Evolutionary conservation across 2,329 filamentous ascomycete species (phyloP), one percentile per base, ranked within the genome.

Genomic region (Aspergillus spinulosporus): DNA sequence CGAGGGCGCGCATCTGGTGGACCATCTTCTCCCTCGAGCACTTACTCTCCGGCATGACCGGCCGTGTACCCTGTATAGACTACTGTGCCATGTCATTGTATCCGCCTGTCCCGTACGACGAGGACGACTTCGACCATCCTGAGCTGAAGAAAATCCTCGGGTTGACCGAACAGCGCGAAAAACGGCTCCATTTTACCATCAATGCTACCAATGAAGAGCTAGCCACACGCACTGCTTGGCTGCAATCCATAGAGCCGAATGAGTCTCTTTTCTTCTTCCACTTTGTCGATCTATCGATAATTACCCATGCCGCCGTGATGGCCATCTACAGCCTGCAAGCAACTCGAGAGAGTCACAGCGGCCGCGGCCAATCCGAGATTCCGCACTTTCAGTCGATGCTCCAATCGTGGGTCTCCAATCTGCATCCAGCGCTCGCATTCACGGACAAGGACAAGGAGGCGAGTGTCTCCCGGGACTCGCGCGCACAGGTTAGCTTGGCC

Each of bases 1-100:
- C 68, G 32, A 70, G 74, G 4, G 73, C 72, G 49, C 65, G 72
- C 29, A 66, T 76, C 1, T 77, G 75, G 75, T 76, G 73, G 70
- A 70, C 73, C 26, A 59, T 77, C 7, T 73, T 73, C 51, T 61
- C 63, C 2, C 64, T 76, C 3, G 74, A 77, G 55, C 70, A 72
- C 40, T 66, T 70, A 26, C 65, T 77, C 12, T 68, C 69, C 34
- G 65, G 67, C 46, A 74, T 76, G 67, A 75, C 74, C 3, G 74
- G 74, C 37, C 68, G 74, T 43, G 69, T 73, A 0, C 68, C 70
- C 21, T 72, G 68, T 49, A 64, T 73, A 6, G 62, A 66, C 59
- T 65, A 7, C 67, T 69, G 47, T 71, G 68, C 59, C 70, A 64
- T 28, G 66, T 68, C 7, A 66, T 68, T 26, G 57, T 42, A 31